Evolutionary conservation across 176 grass and related monocot genomes (phyloP), one percentile per base, ranked within the genome.

Genomic region (Alopecurus myosuroides): DNA sequence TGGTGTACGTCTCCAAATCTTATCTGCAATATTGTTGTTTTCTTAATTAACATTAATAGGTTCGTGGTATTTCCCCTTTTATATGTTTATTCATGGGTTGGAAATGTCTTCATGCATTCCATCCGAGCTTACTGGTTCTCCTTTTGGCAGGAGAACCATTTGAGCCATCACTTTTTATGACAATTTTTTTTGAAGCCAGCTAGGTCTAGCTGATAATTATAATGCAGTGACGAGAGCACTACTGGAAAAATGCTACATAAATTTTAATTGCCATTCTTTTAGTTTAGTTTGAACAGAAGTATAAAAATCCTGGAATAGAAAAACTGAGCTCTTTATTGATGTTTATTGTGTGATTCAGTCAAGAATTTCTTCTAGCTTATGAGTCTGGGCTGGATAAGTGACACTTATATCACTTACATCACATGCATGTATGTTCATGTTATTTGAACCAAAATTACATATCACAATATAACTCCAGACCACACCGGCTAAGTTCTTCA

Each of bases 81-180:
- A 70, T 85, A 42, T 93, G 30, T n/a, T n/a, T 11, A 31, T 88
- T 89, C 48, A 74, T 85, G 29, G 25, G 20, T 30, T 26, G 76
- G 26, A 23, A 56, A 10, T 86, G 29, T 77, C 40, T 88, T 88
- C 30, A 61, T 69, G 57, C 57, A 48, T n/a, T 63, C 33, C 28
- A 72, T 69, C 69, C 23, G 18, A 84, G 77, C 72, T 83, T 75
- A 70, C 30, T 81, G 37, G 51, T 63, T 85, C 53, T 89, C 53
- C 70, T 44, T 80, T 61, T 89, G 58, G 65, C 87, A 95, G 93
- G 91, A 92, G 89, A 98, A 86, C 89, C 89, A 78, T 98, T 98
- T 84, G 96, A 95, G 83, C 85, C 96, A 57, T 94, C 96, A 62
- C 93, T 91, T 2, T 89, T 94, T 81, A 85, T 94, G 44, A 80